Conservation (phyloP, 1,139 yeast species). For the Pichia sp. region DNA sequence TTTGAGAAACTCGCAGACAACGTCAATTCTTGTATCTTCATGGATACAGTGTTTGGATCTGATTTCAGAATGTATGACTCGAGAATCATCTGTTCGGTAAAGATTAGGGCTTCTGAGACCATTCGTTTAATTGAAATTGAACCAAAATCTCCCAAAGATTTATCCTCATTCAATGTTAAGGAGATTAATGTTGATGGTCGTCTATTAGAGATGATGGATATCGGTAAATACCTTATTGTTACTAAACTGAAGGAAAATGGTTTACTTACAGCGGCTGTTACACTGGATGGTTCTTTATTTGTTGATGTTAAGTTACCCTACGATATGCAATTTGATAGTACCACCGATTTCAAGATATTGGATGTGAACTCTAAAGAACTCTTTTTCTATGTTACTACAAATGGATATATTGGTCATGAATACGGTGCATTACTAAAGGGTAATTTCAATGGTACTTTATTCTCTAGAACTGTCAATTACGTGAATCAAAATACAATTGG, state of each 20-base stretch:
- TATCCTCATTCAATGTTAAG: too few species aligned
- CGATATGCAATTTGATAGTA: conserved; percentile 57
- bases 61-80: too few species aligned
- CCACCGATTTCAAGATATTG: conserved; percentile 82
- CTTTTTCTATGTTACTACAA: conserved; percentile 80
- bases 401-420: conserved; percentile 49
- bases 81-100: too few species aligned
- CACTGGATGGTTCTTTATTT: conserved; percentile 75
- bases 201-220: conserved; percentile 64
- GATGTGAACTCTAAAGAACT: conserved; percentile 75
- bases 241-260: conserved; percentile 50
- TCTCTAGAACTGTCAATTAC: conserved; percentile 64
- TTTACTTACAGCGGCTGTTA: conserved; percentile 64
- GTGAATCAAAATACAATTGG: conserved; percentile 77
- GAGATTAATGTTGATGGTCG: too few species aligned
- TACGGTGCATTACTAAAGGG: conserved; percentile 87
- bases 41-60: too few species aligned
- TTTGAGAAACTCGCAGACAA: too few species aligned
- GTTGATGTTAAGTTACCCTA: conserved; percentile 82
- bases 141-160: conserved; percentile 46
- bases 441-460: conserved; percentile 92
- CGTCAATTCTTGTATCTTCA: too few species aligned
- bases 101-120: too few species aligned
- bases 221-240: conserved; percentile 66
- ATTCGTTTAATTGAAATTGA: conserved; percentile 19